phyloP scores from a whole-genome alignment of 2,329 filamentous ascomycete species.

The Penicillium sp. region DNA sequence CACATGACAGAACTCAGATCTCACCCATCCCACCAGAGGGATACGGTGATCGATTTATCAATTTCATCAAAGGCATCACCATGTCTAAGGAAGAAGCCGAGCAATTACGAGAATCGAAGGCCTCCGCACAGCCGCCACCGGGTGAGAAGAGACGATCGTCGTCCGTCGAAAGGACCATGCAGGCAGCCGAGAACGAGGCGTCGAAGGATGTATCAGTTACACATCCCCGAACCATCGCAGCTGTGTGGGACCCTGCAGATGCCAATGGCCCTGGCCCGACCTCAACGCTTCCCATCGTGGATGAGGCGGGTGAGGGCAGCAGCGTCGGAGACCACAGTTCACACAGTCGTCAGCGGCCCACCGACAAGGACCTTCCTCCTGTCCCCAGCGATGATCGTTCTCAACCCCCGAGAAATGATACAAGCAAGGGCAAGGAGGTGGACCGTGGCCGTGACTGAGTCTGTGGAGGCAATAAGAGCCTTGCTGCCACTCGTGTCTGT shows the following conservation, averaged over 20 bases:
- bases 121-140: constrained; percentile 26
- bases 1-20: constrained; percentile 76
- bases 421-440: constrained; percentile 25
- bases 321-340: constrained; percentile 60
- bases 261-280: constrained; percentile 49
- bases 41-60: constrained; percentile 90
- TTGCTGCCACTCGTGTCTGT: neutral
- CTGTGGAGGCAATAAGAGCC: constrained; percentile 3
- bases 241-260: constrained; percentile 55
- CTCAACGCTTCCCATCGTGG: constrained; percentile 71
- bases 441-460: constrained; percentile 7
- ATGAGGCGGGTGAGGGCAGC: constrained; percentile 76
- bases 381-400: constrained; percentile 18
- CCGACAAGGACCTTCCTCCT: constrained; percentile 31
- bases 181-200: constrained; percentile 57
- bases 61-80: constrained; percentile 85
- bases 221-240: constrained; percentile 58
- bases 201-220: constrained; percentile 58
- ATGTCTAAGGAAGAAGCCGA: constrained; percentile 82
- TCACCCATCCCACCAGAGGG: constrained; percentile 84
- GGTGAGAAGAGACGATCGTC: constrained; percentile 24
- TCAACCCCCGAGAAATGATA: constrained; percentile 5
- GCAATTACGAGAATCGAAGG: constrained; percentile 39
- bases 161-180: constrained; percentile 52
- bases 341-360: constrained; percentile 39